These are phyloP conservation scores for Pholiota conissans DNA, from an alignment of 768 basidiomycete species.

Conservation along the genomic window DNA sequence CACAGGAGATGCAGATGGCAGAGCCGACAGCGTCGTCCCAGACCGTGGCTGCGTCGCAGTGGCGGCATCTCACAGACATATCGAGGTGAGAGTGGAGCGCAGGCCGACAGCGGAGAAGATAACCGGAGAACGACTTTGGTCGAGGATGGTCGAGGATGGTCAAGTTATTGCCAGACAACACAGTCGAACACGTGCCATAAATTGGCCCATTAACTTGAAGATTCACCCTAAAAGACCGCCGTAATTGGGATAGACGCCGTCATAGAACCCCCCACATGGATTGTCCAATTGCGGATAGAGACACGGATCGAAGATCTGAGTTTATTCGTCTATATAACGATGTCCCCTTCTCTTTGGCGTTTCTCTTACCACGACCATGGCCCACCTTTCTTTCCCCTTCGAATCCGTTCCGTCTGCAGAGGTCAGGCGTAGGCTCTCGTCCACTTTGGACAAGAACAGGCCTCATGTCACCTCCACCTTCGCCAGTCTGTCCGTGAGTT, in stretches of 20 bases:
- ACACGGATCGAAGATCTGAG: conserved; percentile 2
- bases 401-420: conserved; percentile 64
- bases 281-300: conserved; percentile 22
- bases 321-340: conserved; percentile 27
- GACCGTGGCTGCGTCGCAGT: conserved; percentile 52
- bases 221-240: conserved; percentile 6
- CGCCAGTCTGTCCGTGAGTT: conserved; percentile 66
- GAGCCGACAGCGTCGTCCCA: conserved; percentile 62
- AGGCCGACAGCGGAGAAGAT: conserved; percentile 7
- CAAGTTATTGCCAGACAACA: not conserved
- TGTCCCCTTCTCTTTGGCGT: conserved; percentile 18
- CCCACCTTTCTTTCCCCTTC: conserved; percentile 49
- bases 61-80: conserved; percentile 45
- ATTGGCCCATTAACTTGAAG: conserved; percentile 9
- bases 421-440: conserved; percentile 69
- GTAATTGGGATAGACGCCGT: not conserved
- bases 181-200: not conserved
- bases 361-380: conserved; percentile 43
- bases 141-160: not conserved
- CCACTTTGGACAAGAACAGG: conserved; percentile 42
- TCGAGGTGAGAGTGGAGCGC: conserved; percentile 7
- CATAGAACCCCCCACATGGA: not conserved
- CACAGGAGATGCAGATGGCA: conserved; percentile 68
- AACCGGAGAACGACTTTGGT: not conserved
- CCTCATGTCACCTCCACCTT: conserved; percentile 57